A percentile compares a stretch with the other conserved stretches of the same genome.
phyloP scores from a whole-genome alignment of 768 basidiomycete species.

The Postia placenta region DNA sequence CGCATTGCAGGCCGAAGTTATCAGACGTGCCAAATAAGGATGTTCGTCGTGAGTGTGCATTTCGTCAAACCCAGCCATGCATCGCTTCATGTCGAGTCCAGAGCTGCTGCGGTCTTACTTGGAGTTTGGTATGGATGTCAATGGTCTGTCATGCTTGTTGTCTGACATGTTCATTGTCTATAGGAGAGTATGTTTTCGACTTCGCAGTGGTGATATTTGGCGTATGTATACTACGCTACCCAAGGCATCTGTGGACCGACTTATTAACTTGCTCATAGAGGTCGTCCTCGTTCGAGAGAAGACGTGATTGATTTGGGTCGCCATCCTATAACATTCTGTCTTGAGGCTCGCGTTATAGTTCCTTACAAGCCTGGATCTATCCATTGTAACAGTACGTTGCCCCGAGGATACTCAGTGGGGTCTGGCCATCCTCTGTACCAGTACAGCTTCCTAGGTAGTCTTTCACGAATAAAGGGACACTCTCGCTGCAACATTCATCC shows the following conservation, averaged over 20 bases:
- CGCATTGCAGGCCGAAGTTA: slow-evolving; percentile 56
- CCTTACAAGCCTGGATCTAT: neutral
- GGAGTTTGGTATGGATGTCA: slow-evolving; percentile 67
- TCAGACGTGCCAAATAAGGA: slow-evolving; percentile 84
- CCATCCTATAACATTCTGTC: neutral
- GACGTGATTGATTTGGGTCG: slow-evolving; percentile 1
- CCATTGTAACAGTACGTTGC: neutral
- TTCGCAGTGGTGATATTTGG: slow-evolving; percentile 81
- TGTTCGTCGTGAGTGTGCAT: slow-evolving; percentile 59
- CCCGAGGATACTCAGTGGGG: neutral
- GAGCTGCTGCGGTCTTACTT: slow-evolving; percentile 74
- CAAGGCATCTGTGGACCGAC: too few species aligned
- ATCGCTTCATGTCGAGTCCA: slow-evolving; percentile 24
- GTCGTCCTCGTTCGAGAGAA: slow-evolving; percentile 68
- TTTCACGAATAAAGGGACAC: neutral
- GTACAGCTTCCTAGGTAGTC: neutral
- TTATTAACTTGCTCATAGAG: slow-evolving; percentile 50
- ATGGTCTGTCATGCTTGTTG: too few species aligned
- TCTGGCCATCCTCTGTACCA: slow-evolving; percentile 1
- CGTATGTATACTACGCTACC: slow-evolving; percentile 56
- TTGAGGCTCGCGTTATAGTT: neutral
- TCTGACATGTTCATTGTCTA: slow-evolving; percentile 1
- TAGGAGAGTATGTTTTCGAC: slow-evolving; percentile 84
- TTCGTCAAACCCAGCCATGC: neutral
- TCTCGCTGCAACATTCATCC: slow-evolving; percentile 41